Base-by-base conservation (phyloP, 805 yeast species). In the Kluyveromyces dobzhanskii region DNA sequence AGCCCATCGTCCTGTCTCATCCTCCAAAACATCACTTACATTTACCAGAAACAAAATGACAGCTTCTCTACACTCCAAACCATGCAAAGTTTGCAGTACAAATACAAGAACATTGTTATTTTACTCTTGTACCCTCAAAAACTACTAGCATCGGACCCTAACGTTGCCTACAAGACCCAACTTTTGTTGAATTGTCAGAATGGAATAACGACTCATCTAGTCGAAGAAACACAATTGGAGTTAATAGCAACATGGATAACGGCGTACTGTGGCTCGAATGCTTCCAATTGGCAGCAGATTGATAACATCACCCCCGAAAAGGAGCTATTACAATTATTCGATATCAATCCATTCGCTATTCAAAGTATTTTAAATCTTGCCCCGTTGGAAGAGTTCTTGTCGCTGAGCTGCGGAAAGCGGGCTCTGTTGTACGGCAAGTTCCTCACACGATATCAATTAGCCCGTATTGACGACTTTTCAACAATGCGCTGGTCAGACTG, bases 311-410 rank as follows among this genome's bases (percentile, higher is more conserved):
- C 3, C 27, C 14, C 14, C n/a, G 26, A 18, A 17, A 18, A 21
- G 3, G 16, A 32, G 24, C 16, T 32, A 7, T 21, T 32, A 4
- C 17, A n/a, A 23, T n/a, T 18, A 10, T 19, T 32, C 11, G 35
- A 21, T n/a, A 18, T 32, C 14, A 19, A 32, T 13, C 35, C 35
- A 17, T 12, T 32, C 21, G 35, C 35, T n/a, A 32, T 19, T 19
- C 4, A 32, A 13, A 32, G 17, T 9, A 32, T 32, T 21, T 9
- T 32, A 16, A 13, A 9, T 3, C 17, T 16, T 11, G 12, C 23
- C 18, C 9, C 35, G 19, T 21, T 32, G 3, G 24, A 18, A 32
- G 17, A 19, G 14, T 32, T 32, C 24, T n/a, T 32, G 4, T 13
- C 16, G 12, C 11, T 32, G 16, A 32, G 35, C 7, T 14, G n/a